These are phyloP conservation scores for Aspergillus steynii DNA, from an alignment of 495 filamentous ascomycete species.

Conservation along the genomic window DNA sequence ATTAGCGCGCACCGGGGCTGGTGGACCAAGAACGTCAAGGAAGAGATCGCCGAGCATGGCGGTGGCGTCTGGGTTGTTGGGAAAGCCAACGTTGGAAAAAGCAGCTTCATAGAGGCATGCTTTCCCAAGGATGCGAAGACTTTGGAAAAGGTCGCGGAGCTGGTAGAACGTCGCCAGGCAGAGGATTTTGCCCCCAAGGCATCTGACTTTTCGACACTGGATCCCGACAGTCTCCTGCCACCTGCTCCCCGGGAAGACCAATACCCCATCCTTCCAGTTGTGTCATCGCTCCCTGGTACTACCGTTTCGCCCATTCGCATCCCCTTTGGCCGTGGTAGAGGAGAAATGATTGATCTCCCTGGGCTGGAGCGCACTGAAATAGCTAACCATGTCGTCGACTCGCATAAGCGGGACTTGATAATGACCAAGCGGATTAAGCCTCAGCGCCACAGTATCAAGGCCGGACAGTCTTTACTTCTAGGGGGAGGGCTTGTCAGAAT, in stretches of 20 bases:
- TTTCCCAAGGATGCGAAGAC: constrained; percentile 77
- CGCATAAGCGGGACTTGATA: constrained; percentile 64
- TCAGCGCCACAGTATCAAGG: constrained; percentile 67
- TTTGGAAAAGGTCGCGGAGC: constrained; percentile 38
- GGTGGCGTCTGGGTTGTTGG: constrained; percentile 97
- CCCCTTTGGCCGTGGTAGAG: constrained; percentile 77
- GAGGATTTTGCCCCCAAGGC: constrained; percentile 17
- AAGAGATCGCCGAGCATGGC: constrained; percentile 74
- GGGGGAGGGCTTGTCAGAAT: constrained; percentile 85
- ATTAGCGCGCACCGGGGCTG: constrained; percentile 80
- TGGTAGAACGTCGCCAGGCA: constrained; percentile 30
- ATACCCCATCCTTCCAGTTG: constrained; percentile 77
- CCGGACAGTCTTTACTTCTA: constrained; percentile 80
- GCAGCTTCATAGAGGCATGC: constrained; percentile 78
- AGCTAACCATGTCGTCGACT: constrained; percentile 62
- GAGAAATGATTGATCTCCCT: constrained; percentile 93
- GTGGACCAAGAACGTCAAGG: constrained; percentile 86
- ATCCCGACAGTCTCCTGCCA: constrained; percentile 59
- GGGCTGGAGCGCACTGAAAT: constrained; percentile 76
- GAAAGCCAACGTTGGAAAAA: constrained; percentile 97
- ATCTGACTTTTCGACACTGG: constrained; percentile 16
- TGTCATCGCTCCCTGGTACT: constrained; percentile 86
- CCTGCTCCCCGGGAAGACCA: constrained; percentile 68
- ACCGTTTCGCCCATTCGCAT: constrained; percentile 92
- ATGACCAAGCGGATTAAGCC: constrained; percentile 73